Evolutionary conservation across 2,329 filamentous ascomycete species (phyloP), one percentile per base, ranked within the genome.

Genomic region (Penicillium oxalicum): DNA sequence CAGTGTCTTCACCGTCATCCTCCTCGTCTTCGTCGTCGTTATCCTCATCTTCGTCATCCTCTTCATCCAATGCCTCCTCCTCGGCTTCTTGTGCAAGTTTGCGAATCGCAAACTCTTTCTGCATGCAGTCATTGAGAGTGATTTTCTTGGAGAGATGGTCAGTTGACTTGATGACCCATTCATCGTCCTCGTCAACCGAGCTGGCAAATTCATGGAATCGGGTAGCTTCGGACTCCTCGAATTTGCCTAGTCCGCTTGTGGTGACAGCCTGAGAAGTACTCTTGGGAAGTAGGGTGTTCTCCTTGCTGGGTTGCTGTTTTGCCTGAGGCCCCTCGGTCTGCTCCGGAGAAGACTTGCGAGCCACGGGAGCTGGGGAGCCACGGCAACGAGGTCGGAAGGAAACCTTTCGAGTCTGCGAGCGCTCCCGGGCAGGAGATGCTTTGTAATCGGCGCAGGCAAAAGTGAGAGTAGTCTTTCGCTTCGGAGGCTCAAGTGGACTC

Each of bases 171-270:
- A 86, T 82, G 28, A 94, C 88, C 93, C 93, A 98, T 60, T 95
- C 91, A 49, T 96, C 91, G 53, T 93, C 87, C 50, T 88, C 82
- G 36, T 86, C 77, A 49, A 83, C 78, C 43, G 88, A 90, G 64
- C 86, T 90, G 38, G 88, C 91, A 66, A 97, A 97, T 62, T 95
- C 91, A 66, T 96, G 88, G 64, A 96, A 97, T 42, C 70, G 65
- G 33, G 69, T 72, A 2, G 67, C 70, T 54, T 73, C 71, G 3
- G 69, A 72, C 37, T 67, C 65, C 48, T 72, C 64, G 35, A 71
- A 71, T 44, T 67, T 66, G 28, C 67, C 68, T 18, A 71, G 50
- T 11, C 69, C 69, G 44, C 61, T 64, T 6, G 63, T 65, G 4
- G 62, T 66, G 25, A 70, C 56, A 41, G 61, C 63, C 47, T 62